These are phyloP conservation scores for Zoysia pacifica DNA, from an alignment of 176 grass and related monocot species.

Conservation along the genomic window DNA sequence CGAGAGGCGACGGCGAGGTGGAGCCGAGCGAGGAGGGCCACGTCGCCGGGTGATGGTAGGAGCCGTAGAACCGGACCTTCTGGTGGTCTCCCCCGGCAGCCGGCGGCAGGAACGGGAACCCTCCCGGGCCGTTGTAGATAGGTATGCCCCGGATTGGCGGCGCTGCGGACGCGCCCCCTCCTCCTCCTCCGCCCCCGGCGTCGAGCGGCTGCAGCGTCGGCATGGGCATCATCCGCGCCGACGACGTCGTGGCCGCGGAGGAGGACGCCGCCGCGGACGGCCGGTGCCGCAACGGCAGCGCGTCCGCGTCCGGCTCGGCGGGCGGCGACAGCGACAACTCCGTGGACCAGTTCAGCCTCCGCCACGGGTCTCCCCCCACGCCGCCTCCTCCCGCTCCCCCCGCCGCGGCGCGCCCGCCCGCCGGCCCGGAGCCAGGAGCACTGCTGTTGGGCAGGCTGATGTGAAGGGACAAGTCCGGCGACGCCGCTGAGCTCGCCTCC, in stretches of 20 bases:
- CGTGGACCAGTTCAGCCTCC: conserved; percentile 49
- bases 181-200: background rate
- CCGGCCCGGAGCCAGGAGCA: background rate
- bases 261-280: background rate
- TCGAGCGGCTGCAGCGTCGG: conserved; percentile 50
- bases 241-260: conserved; percentile 38
- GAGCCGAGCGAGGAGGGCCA: conserved; percentile 46
- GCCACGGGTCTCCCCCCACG: conserved; percentile 42
- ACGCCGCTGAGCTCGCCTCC: conserved; percentile 60
- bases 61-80: conserved; percentile 52
- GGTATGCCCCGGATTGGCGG: conserved; percentile 84
- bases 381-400: conserved; percentile 4
- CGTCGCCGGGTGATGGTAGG: conserved; percentile 41
- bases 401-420: conserved; percentile 6
- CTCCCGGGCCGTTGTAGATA: conserved; percentile 64
- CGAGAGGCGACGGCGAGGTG: conserved; percentile 36
- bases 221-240: conserved; percentile 34
- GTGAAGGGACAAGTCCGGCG: conserved; percentile 93
- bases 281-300: conserved; percentile 50
- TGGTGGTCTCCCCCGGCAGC: conserved; percentile 30
- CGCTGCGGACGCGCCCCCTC: conserved; percentile 18
- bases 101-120: conserved; percentile 60
- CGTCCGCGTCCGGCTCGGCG: conserved; percentile 38
- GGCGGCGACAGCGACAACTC: conserved; percentile 82
- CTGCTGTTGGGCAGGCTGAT: conserved; percentile 73